phyloP scores from a whole-genome alignment of 257 asterid genomes.

The Rubia yunnanensis region DNA sequence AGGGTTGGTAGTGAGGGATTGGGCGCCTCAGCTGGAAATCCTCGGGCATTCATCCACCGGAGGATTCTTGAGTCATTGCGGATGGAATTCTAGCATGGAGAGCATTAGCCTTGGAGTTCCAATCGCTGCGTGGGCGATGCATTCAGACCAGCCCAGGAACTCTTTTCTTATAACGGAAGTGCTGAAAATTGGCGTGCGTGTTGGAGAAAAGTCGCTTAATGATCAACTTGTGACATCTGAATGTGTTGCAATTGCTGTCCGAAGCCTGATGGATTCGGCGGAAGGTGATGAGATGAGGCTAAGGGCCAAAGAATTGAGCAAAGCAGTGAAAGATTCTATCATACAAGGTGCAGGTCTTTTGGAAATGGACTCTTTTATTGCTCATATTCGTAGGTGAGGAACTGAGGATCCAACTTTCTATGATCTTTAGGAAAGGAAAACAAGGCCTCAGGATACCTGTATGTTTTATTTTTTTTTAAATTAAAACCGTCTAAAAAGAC shows the following conservation, averaged over 20 bases:
- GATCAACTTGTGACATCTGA: slow-evolving; percentile 9
- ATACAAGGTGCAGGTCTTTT: slow-evolving; percentile 7
- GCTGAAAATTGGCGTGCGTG: slow-evolving; percentile 8
- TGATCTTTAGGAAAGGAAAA: too few species aligned
- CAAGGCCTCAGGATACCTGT: too few species aligned
- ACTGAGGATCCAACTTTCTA: too few species aligned
- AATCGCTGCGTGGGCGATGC: slow-evolving; percentile 21
- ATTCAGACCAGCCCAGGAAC: slow-evolving; percentile 17
- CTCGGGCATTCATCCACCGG: slow-evolving; percentile 17
- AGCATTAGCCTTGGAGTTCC: slow-evolving; percentile 20
- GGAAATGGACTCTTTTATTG: slow-evolving; percentile 5
- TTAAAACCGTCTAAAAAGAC: too few species aligned
- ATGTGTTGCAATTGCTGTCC: slow-evolving; percentile 4
- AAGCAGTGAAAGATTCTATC: slow-evolving; percentile 8
- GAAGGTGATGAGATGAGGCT: slow-evolving; percentile 18
- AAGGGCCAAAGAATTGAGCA: slow-evolving; percentile 7
- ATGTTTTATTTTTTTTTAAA: too few species aligned
- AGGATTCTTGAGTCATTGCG: slow-evolving; percentile 16
- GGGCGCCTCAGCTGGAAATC: slow-evolving; percentile 21
- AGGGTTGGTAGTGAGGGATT: slow-evolving; percentile 17
- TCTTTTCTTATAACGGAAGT: background rate
- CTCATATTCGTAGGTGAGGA: slow-evolving; percentile 7
- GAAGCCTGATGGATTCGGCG: slow-evolving; percentile 18
- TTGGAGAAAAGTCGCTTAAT: background rate
- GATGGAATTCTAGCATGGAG: slow-evolving; percentile 21